Evolutionary conservation across 108 stramenopile genomes (phyloP).

Genomic region (Cyclotella kingstonii): DNA sequence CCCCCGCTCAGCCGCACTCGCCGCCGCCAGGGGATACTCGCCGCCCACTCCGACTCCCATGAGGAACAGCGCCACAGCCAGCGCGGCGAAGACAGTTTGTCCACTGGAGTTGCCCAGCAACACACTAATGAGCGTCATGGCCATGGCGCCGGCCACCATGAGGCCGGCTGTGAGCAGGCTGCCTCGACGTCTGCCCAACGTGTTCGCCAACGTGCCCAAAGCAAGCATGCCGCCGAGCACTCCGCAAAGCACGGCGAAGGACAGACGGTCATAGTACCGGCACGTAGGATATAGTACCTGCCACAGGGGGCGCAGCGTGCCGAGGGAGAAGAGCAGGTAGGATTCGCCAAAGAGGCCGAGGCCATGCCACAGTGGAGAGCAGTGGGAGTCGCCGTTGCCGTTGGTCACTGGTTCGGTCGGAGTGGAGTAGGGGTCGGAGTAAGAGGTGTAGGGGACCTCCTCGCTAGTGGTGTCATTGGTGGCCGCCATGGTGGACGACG

Average conservation of each 20-base stretch:
- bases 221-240: slow-evolving; percentile 66
- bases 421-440: no score
- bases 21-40: slow-evolving; percentile 68
- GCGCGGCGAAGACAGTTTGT: slow-evolving; percentile 34
- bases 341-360: slow-evolving; percentile 82
- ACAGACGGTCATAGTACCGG: slow-evolving; percentile 41
- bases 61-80: slow-evolving; percentile 47
- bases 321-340: slow-evolving; percentile 72
- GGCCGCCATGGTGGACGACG: no score
- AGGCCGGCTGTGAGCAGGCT: slow-evolving; percentile 58
- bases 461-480: no score
- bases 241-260: slow-evolving; percentile 59
- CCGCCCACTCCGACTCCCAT: slow-evolving; percentile 80
- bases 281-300: slow-evolving; percentile 41
- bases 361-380: slow-evolving; percentile 56
- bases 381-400: background rate
- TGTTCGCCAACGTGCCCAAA: slow-evolving; percentile 49
- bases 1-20: slow-evolving; percentile 57
- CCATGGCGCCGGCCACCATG: slow-evolving; percentile 45
- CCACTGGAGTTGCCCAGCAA: slow-evolving; percentile 13
- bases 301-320: slow-evolving; percentile 72
- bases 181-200: slow-evolving; percentile 55
- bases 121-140: slow-evolving; percentile 24
- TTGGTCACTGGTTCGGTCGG: background rate
- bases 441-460: no score